These are phyloP conservation scores for Lentithecium fluviatile DNA, from an alignment of 495 filamentous ascomycete species.

Conservation along the genomic window DNA sequence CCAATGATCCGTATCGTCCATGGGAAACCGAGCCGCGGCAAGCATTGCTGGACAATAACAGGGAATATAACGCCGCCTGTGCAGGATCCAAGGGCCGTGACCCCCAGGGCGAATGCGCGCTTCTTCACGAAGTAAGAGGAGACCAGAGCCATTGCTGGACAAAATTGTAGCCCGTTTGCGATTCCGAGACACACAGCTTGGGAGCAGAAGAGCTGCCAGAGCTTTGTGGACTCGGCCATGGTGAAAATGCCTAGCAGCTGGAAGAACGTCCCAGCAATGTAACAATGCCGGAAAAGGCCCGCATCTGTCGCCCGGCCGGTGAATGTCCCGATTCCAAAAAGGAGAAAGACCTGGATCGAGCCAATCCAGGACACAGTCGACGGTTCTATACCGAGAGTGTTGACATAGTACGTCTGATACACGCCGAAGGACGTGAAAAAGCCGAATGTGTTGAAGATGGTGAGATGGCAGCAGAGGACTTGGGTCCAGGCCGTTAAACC, in stretches of 20 bases:
- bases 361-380: conserved; percentile 60
- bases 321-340: conserved; percentile 54
- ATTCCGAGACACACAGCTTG: conserved; percentile 76
- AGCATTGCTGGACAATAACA: conserved; percentile 65
- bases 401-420: conserved; percentile 75
- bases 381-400: conserved; percentile 44
- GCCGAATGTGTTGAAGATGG: conserved; percentile 70
- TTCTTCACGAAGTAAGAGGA: conserved; percentile 72
- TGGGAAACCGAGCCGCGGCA: conserved; percentile 52
- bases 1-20: conserved; percentile 47
- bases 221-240: conserved; percentile 63
- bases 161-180: conserved; percentile 73
- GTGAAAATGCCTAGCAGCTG: conserved; percentile 71
- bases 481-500: conserved; percentile 62
- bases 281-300: conserved; percentile 57
- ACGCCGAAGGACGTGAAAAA: conserved; percentile 75
- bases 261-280: conserved; percentile 56
- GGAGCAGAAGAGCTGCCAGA: conserved; percentile 79
- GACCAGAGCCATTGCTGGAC: conserved; percentile 66
- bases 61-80: conserved; percentile 84
- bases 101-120: conserved; percentile 66
- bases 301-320: conserved; percentile 55
- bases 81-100: conserved; percentile 66
- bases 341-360: conserved; percentile 54
- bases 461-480: conserved; percentile 56